phyloP scores from a whole-genome alignment of 441 rosid species.

The Croton setiger region DNA sequence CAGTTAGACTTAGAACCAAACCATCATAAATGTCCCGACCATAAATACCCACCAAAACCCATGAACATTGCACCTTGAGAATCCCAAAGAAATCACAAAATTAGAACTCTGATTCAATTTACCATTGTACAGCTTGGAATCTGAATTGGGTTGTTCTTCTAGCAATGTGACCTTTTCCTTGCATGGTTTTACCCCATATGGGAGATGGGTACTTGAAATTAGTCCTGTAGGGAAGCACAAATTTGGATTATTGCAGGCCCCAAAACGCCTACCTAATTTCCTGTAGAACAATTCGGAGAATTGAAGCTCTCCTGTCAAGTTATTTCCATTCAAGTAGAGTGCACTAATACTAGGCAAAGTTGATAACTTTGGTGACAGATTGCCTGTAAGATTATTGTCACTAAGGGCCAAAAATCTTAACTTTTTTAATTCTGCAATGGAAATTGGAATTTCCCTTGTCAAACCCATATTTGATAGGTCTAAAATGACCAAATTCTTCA shows the following conservation, averaged over 20 bases:
- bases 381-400: constrained; percentile 70
- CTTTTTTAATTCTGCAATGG: constrained; percentile 54
- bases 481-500: constrained; percentile 54
- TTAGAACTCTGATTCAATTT: constrained; percentile 27
- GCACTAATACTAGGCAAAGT: constrained; percentile 58
- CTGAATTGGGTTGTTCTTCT: constrained; percentile 26
- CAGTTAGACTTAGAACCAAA: constrained; percentile 13
- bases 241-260: constrained; percentile 83
- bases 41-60: constrained; percentile 32
- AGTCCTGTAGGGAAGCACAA: constrained; percentile 53
- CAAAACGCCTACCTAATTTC: constrained; percentile 78
- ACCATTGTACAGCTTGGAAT: constrained; percentile 34
- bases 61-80: constrained; percentile 27
- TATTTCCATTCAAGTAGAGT: constrained; percentile 69
- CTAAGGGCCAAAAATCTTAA: constrained; percentile 74
- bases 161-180: constrained; percentile 31
- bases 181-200: constrained; percentile 72
- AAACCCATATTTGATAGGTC: constrained; percentile 61
- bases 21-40: constrained; percentile 21
- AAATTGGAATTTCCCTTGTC: constrained; percentile 57
- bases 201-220: constrained; percentile 35
- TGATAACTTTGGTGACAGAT: constrained; percentile 47
- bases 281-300: constrained; percentile 52
- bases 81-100: constrained; percentile 42
- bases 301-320: constrained; percentile 68